Conservation (phyloP, 768 basidiomycete species). For the Termitomyces sp. region DNA sequence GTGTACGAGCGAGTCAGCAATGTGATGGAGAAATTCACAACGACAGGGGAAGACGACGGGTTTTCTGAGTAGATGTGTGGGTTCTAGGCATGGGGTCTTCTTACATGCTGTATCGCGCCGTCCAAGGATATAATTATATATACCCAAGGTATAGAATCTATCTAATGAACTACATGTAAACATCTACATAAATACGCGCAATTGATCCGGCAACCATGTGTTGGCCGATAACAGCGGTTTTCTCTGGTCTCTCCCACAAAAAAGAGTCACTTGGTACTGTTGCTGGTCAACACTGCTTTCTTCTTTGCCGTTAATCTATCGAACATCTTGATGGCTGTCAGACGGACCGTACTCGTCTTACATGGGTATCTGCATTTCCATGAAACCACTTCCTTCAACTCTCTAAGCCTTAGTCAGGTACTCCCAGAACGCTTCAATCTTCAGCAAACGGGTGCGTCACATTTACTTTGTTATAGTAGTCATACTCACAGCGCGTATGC, state of each 20-base stretch:
- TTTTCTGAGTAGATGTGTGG: conserved; percentile 58
- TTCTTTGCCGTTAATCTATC: background rate
- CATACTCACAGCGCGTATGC: background rate
- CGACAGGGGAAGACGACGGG: conserved; percentile 48
- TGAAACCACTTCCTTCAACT: background rate
- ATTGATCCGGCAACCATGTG: background rate
- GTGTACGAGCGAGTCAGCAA: conserved; percentile 89
- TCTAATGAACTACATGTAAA: background rate
- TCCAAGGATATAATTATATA: background rate
- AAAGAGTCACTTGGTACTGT: background rate
- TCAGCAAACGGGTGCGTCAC: conserved; percentile 60
- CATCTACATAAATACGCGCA: background rate
- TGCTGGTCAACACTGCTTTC: background rate
- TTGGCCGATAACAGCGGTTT: background rate
- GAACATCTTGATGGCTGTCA: conserved; percentile 13
- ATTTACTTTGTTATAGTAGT: background rate
- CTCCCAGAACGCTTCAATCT: conserved; percentile 64
- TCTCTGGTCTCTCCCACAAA: background rate
- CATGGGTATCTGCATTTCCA: conserved; percentile 31
- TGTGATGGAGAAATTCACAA: conserved; percentile 64
- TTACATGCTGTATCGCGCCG: background rate
- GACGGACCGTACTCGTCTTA: conserved; percentile 29
- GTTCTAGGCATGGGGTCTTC: background rate
- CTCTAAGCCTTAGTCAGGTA: conserved; percentile 34
- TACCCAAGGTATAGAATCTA: background rate